phyloP scores from a whole-genome alignment of 192 early-diverging fungal species.

The Coemansia sp. region DNA sequence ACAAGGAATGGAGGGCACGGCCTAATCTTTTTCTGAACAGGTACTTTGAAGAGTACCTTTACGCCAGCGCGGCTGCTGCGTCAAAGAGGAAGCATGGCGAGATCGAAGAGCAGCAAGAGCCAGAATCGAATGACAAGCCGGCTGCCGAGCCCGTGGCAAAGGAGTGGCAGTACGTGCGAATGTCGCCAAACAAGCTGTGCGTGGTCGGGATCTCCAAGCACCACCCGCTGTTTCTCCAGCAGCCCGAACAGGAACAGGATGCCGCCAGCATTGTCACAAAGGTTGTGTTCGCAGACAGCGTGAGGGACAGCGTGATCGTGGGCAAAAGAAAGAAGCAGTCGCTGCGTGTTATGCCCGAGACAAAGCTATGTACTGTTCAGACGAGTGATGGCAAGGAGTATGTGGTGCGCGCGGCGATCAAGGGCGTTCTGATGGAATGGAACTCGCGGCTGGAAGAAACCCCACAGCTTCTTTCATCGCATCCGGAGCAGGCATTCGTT shows the following conservation, averaged over 20 bases:
- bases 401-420: constrained; percentile 32
- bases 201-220: constrained; percentile 27
- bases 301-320: constrained; percentile 34
- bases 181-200: constrained; percentile 47
- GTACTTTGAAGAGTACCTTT: constrained; percentile 35
- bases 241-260: not conserved
- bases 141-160: constrained; percentile 1
- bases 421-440: constrained; percentile 47
- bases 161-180: constrained; percentile 42
- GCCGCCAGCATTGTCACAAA: constrained; percentile 8
- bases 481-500: constrained; percentile 27
- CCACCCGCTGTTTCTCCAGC: constrained; percentile 32
- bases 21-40: constrained; percentile 27
- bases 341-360: constrained; percentile 29
- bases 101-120: not conserved
- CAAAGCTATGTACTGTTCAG: constrained; percentile 37
- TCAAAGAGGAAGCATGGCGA: constrained; percentile 37
- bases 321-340: constrained; percentile 50
- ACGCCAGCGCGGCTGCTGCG: constrained; percentile 15
- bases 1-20: constrained; percentile 10
- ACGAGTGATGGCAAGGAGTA: constrained; percentile 20
- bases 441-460: constrained; percentile 25
- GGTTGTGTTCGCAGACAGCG: constrained; percentile 27
- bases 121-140: not conserved
- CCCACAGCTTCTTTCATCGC: constrained; percentile 12